phyloP scores from a whole-genome alignment of 2,329 filamentous ascomycete species.

The Xylaria sp. region DNA sequence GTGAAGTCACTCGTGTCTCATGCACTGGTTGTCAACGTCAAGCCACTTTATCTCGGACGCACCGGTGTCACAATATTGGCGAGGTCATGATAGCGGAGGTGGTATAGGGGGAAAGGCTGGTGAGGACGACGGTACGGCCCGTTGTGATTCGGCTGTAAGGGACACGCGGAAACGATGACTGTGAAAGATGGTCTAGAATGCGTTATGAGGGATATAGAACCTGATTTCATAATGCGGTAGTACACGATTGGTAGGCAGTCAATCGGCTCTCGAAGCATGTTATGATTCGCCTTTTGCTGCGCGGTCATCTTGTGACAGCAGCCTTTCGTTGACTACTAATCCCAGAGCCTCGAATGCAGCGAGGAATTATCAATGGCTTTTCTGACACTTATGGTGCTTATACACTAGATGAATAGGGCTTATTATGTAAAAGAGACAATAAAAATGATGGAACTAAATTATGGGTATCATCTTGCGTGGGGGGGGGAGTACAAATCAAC shows the following conservation, averaged over 20 bases:
- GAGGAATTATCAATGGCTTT: background rate
- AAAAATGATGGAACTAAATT: background rate
- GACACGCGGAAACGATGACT: background rate
- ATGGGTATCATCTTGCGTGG: slow-evolving; percentile 9
- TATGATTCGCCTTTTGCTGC: background rate
- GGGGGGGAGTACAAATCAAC: background rate
- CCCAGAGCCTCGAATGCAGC: background rate
- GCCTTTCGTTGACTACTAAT: background rate
- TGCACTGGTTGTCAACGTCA: background rate
- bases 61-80: background rate
- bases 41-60: slow-evolving; percentile 7
- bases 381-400: background rate
- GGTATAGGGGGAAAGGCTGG: background rate
- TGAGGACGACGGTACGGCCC: slow-evolving; percentile 10
- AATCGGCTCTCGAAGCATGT: background rate
- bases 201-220: background rate
- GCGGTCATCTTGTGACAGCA: background rate
- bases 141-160: slow-evolving; percentile 1
- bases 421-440: background rate
- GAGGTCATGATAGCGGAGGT: background rate
- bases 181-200: background rate
- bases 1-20: slow-evolving; percentile 16
- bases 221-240: background rate
- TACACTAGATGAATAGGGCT: background rate
- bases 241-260: background rate